A percentile compares a stretch with the other conserved stretches of the same genome.
Evolutionary conservation across 2,329 filamentous ascomycete species (phyloP).

Genomic region (Penicillium sp.): DNA sequence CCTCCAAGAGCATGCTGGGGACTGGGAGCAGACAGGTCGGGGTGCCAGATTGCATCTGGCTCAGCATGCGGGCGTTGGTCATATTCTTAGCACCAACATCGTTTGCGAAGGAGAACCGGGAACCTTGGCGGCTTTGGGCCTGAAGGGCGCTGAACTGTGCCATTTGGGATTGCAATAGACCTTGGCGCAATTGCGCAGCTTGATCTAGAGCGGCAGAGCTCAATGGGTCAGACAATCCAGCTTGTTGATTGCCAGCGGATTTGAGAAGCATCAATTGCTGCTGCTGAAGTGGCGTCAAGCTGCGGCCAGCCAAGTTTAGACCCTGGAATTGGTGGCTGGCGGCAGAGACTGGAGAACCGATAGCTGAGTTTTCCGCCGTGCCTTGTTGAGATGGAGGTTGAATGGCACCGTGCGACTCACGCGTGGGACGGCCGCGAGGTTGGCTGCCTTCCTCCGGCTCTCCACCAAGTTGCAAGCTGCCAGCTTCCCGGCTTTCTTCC

Average conservation of each 20-base stretch:
- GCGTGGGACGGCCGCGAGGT: slow-evolving; percentile 43
- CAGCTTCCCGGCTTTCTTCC: slow-evolving; percentile 75
- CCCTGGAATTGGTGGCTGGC: slow-evolving; percentile 46
- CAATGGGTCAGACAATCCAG: slow-evolving; percentile 49
- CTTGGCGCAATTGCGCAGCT: slow-evolving; percentile 41
- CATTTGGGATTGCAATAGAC: slow-evolving; percentile 44
- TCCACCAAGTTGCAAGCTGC: slow-evolving; percentile 82
- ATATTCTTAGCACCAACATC: slow-evolving; percentile 54
- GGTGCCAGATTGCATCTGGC: slow-evolving; percentile 43
- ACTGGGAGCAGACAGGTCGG: slow-evolving; percentile 37
- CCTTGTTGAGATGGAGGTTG: slow-evolving; percentile 72
- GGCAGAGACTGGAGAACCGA: slow-evolving; percentile 41
- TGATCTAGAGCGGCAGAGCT: slow-evolving; percentile 37
- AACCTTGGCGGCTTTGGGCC: slow-evolving; percentile 75
- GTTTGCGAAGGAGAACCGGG: slow-evolving; percentile 81
- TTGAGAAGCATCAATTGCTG: slow-evolving; percentile 65
- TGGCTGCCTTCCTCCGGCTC: slow-evolving; percentile 78
- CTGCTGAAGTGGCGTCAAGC: slow-evolving; percentile 75
- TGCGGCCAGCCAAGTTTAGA: slow-evolving; percentile 61
- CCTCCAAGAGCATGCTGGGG: slow-evolving; percentile 46
- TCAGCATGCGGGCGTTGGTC: slow-evolving; percentile 54
- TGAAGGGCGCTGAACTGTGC: slow-evolving; percentile 53
- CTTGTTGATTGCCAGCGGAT: slow-evolving; percentile 54
- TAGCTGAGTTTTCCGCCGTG: slow-evolving; percentile 40
- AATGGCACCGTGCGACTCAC: slow-evolving; percentile 60